A percentile compares a stretch with the other conserved stretches of the same genome.
Evolutionary conservation across 768 basidiomycete genomes (phyloP).

Genomic region (Auricularia auricula-judae): DNA sequence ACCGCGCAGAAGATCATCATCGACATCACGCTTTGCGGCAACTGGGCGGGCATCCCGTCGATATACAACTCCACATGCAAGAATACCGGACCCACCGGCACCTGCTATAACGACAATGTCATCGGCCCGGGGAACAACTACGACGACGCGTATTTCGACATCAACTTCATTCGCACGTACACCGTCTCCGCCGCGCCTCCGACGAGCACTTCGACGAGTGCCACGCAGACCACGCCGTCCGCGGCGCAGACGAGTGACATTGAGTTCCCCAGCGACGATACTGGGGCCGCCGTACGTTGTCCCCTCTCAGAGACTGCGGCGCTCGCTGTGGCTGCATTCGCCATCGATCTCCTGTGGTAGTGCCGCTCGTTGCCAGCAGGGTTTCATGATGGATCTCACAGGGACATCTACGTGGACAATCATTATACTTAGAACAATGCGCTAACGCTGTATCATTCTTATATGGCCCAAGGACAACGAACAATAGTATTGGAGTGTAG

Average conservation of each 20-base stretch:
- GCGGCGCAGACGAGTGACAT: neutral
- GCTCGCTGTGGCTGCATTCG: no score
- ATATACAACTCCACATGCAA: neutral
- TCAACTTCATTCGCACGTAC: conserved; percentile 55
- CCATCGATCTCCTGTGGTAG: neutral
- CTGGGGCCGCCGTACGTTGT: no score
- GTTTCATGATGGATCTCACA: neutral
- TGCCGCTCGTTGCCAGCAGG: neutral
- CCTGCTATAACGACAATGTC: conserved; percentile 36
- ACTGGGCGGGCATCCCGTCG: neutral
- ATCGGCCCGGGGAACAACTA: conserved; percentile 42
- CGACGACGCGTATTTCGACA: conserved; percentile 55
- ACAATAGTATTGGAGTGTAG: neutral
- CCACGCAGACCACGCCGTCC: neutral
- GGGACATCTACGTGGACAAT: neutral
- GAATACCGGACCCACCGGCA: conserved; percentile 18
- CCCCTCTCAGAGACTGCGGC: no score
- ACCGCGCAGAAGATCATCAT: conserved; percentile 30
- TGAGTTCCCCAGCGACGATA: no score
- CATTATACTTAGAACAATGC: neutral
- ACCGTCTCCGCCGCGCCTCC: conserved; percentile 16
- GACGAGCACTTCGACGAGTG: neutral
- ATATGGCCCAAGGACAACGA: neutral
- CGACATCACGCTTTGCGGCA: neutral
- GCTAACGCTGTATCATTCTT: neutral